Conservation (phyloP, 768 basidiomycete genomes). For the Gymnopilus dilepis region DNA sequence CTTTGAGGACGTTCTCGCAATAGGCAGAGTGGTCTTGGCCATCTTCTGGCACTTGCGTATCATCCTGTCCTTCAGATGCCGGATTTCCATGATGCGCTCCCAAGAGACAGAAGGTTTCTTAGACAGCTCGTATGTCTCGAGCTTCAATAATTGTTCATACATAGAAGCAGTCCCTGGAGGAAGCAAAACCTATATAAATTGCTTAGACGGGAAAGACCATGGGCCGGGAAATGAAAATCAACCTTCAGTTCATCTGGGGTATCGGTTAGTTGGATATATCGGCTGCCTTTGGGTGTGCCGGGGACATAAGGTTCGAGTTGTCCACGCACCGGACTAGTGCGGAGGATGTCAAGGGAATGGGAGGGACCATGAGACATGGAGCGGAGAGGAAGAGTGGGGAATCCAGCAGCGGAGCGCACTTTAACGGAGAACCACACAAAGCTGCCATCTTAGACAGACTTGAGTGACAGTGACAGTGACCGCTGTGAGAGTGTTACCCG, state of each 20-base stretch:
- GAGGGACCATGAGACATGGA: conserved; percentile 29
- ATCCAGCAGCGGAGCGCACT: conserved; percentile 10
- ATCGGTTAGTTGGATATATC: conserved; percentile 78
- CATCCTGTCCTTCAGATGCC: conserved; percentile 82
- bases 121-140: conserved; percentile 64
- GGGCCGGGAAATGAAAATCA: background rate
- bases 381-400: conserved; percentile 16
- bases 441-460: conserved; percentile 27
- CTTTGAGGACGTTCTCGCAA: conserved; percentile 41
- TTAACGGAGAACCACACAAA: conserved; percentile 22
- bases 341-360: conserved; percentile 57
- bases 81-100: conserved; percentile 75
- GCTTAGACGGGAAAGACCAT: background rate
- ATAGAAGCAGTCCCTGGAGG: conserved; percentile 70
- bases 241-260: conserved; percentile 80
- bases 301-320: conserved; percentile 75
- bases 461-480: conserved; percentile 22
- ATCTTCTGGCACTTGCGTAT: conserved; percentile 78
- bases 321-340: conserved; percentile 71
- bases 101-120: conserved; percentile 62
- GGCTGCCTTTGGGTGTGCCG: conserved; percentile 60
- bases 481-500: conserved; percentile 23
- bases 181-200: conserved; percentile 57
- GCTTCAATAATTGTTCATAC: conserved; percentile 68
- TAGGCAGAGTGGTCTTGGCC: conserved; percentile 45